A percentile compares a stretch with the other conserved stretches of the same genome.
These are phyloP conservation scores for Anthostomella pinea DNA, from an alignment of 2,329 filamentous ascomycete genomes.

Conservation along the genomic window DNA sequence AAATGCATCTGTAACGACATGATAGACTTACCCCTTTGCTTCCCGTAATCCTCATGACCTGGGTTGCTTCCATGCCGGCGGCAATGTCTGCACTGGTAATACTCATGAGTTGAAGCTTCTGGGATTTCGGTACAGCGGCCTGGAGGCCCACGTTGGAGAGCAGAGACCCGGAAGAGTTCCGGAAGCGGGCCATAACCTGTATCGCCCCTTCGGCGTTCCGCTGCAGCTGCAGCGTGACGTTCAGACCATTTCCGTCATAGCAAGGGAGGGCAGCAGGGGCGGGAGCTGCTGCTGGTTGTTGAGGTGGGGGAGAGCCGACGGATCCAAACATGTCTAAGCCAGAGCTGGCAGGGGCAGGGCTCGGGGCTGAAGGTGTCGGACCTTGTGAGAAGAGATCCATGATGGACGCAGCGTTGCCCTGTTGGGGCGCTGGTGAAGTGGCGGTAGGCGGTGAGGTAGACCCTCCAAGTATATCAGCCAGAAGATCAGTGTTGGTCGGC, in stretches of 20 bases:
- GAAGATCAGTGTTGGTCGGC: constrained; percentile 77
- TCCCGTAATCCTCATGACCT: constrained; percentile 83
- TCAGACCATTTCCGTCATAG: constrained; percentile 83
- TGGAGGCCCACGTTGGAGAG: constrained; percentile 80
- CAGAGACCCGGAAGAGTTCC: constrained; percentile 64
- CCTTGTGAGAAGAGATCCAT: constrained; percentile 79
- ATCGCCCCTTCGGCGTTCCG: constrained; percentile 75
- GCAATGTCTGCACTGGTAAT: constrained; percentile 79
- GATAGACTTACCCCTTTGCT: constrained; percentile 77
- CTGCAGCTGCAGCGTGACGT: constrained; percentile 79
- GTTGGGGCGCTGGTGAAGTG: constrained; percentile 50
- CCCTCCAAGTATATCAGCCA: constrained; percentile 82
- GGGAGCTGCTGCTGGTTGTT: constrained; percentile 39
- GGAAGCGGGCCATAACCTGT: constrained; percentile 81
- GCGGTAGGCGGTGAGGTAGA: constrained; percentile 48
- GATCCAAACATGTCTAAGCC: constrained; percentile 50
- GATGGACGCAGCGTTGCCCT: constrained; percentile 66
- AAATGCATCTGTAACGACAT: neutral
- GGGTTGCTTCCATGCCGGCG: constrained; percentile 78
- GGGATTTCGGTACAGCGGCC: constrained; percentile 92
- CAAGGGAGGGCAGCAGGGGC: constrained; percentile 61
- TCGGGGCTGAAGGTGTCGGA: constrained; percentile 37
- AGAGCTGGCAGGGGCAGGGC: constrained; percentile 45
- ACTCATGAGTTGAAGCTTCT: constrained; percentile 87
- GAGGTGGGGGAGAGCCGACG: constrained; percentile 48